A percentile compares a stretch with the other conserved stretches of the same genome.
These are phyloP conservation scores for Populus hybrid DNA, from an alignment of 441 rosid genomes.

Conservation along the genomic window DNA sequence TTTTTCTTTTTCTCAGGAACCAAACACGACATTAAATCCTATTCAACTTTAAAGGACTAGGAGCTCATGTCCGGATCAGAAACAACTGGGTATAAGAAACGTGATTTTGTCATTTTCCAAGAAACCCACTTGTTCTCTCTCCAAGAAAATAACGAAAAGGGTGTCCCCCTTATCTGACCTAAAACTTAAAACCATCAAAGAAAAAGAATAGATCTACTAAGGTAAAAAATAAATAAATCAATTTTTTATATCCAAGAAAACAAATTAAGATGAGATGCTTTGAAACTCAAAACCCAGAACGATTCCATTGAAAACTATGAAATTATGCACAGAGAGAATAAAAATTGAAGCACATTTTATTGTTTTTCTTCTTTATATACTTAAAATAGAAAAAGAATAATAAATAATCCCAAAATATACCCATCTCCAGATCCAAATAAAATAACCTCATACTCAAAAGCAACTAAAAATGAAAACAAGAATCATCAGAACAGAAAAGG, in stretches of 20 bases:
- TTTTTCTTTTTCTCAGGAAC: slow-evolving; percentile 10
- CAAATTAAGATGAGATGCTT: not conserved
- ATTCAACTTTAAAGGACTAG: not conserved
- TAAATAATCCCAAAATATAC: not conserved
- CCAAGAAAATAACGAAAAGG: too few species aligned
- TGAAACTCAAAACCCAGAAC: not conserved
- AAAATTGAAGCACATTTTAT: not conserved
- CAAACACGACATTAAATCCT: slow-evolving; percentile 14
- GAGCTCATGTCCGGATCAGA: not conserved
- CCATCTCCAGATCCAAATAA: slow-evolving; percentile 2
- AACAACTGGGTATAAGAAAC: slow-evolving; percentile 1
- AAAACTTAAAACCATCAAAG: not conserved
- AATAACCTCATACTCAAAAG: not conserved
- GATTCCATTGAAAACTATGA: not conserved
- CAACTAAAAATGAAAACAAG: not conserved
- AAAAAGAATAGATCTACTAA: slow-evolving; percentile 11
- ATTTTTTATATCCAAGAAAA: not conserved
- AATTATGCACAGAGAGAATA: not conserved
- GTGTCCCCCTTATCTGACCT: not conserved
- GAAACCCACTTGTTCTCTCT: not conserved
- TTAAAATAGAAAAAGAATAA: not conserved
- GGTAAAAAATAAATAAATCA: not conserved
- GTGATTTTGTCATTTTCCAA: not conserved
- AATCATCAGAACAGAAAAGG: not conserved
- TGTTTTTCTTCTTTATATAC: not conserved